Conservation (phyloP, 2,329 filamentous ascomycete genomes). For the Cadophora sp. region DNA sequence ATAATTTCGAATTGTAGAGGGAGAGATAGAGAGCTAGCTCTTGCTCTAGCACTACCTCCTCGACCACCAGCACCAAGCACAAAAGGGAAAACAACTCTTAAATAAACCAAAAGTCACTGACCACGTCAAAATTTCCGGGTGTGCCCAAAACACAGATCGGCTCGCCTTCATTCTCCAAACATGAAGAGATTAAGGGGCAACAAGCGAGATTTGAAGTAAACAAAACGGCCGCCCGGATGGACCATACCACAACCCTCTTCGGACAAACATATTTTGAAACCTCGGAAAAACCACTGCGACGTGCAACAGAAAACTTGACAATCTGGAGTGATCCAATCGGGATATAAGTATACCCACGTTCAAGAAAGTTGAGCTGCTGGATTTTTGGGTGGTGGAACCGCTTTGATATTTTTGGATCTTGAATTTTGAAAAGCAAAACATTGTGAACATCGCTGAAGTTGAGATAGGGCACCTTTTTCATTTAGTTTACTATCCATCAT, state of each 20-base stretch:
- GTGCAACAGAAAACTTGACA: constrained; percentile 7
- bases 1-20: too few relatives aligned
- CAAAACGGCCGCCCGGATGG: not conserved
- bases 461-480: not conserved
- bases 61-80: too few relatives aligned
- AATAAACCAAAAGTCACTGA: too few relatives aligned
- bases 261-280: constrained; percentile 7
- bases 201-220: constrained; percentile 16
- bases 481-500: too few relatives aligned
- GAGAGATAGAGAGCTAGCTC: too few relatives aligned
- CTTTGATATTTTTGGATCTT: not conserved
- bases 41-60: too few relatives aligned
- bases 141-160: too few relatives aligned
- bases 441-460: not conserved
- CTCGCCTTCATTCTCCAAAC: not conserved
- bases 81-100: too few relatives aligned
- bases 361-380: not conserved
- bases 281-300: constrained; percentile 15
- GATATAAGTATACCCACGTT: not conserved
- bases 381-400: too few relatives aligned
- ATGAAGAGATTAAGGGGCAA: constrained; percentile 1
- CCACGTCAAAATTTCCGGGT: too few relatives aligned
- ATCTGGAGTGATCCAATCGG: not conserved
- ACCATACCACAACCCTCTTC: not conserved
- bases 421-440: not conserved